A percentile compares a stretch with the other conserved stretches of the same genome.
Conservation (phyloP, 2,329 filamentous ascomycete genomes). For the Didymellaceae sp. region DNA sequence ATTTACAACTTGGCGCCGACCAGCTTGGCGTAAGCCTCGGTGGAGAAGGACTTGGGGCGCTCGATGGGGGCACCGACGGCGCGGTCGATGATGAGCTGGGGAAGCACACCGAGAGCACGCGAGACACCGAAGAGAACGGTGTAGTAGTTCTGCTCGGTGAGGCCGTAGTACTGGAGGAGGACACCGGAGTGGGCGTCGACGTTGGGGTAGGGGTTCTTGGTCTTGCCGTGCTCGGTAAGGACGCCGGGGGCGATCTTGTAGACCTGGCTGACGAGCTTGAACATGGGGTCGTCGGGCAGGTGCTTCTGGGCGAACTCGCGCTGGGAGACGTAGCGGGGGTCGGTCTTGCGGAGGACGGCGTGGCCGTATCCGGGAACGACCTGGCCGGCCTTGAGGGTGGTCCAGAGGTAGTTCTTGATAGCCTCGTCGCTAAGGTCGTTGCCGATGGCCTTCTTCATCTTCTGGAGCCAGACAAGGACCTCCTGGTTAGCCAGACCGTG, state of each 20-base stretch:
- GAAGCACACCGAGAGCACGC: slow-evolving; percentile 95
- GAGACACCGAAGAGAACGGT: slow-evolving; percentile 99
- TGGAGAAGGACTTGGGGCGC: slow-evolving; percentile 98
- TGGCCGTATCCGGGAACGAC: slow-evolving; percentile 98
- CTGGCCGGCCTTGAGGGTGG: slow-evolving; percentile 91
- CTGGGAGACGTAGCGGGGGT: slow-evolving; percentile 98
- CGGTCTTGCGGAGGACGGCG: slow-evolving; percentile 98
- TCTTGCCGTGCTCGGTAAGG: slow-evolving; percentile 99
- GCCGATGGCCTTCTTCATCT: slow-evolving; percentile 97
- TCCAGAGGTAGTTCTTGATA: slow-evolving; percentile 99
- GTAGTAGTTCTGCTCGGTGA: slow-evolving; percentile 99
- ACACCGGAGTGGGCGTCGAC: slow-evolving; percentile 99
- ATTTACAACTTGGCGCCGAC: slow-evolving; percentile 85
- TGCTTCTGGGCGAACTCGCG: slow-evolving; percentile 95
- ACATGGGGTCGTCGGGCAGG: slow-evolving; percentile 97
- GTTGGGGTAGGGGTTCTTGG: slow-evolving; percentile 99
- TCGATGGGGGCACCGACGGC: slow-evolving; percentile 96
- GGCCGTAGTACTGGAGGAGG: slow-evolving; percentile 98
- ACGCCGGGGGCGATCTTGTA: slow-evolving; percentile 99
- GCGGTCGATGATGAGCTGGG: slow-evolving; percentile 99
- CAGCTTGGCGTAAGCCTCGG: slow-evolving; percentile 94
- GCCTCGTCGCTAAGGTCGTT: slow-evolving; percentile 94
- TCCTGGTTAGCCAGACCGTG: slow-evolving; percentile 99
- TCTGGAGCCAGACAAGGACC: slow-evolving; percentile 97
- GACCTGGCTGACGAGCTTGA: slow-evolving; percentile 99